Conservation (phyloP, 495 filamentous ascomycete genomes). For the Saxophila tyrrhenica region DNA sequence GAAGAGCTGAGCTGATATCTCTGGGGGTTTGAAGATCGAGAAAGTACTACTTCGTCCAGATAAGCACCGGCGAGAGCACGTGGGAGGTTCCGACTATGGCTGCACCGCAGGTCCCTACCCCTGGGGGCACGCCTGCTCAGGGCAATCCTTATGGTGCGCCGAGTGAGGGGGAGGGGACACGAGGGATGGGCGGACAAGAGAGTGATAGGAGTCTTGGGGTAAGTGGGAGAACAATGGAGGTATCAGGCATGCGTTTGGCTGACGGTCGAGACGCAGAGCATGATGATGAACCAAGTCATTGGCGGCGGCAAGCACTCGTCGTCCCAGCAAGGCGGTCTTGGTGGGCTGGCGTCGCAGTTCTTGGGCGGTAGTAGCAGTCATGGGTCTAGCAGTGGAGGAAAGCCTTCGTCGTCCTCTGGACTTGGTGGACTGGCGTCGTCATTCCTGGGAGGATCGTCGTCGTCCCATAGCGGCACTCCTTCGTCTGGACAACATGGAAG, state of each 20-base stretch:
- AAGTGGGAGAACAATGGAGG: constrained; percentile 6
- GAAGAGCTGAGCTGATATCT: neutral
- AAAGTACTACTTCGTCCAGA: constrained; percentile 31
- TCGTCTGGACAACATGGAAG: constrained; percentile 7
- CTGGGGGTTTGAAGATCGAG: constrained; percentile 18
- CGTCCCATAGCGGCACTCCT: constrained; percentile 13
- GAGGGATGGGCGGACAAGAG: constrained; percentile 28
- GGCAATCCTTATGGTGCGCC: constrained; percentile 24
- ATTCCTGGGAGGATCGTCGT: constrained; percentile 24
- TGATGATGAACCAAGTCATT: constrained; percentile 30
- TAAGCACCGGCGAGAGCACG: constrained; percentile 31
- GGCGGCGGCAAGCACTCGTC: constrained; percentile 22
- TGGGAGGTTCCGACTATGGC: constrained; percentile 32
- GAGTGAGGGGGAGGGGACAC: constrained; percentile 17
- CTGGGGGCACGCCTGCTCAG: constrained; percentile 25
- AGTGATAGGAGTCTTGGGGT: constrained; percentile 28
- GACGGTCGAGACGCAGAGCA: constrained; percentile 18
- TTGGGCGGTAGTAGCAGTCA: constrained; percentile 29
- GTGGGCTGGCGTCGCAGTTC: constrained; percentile 17
- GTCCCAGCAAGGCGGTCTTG: constrained; percentile 26
- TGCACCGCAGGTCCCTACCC: constrained; percentile 24
- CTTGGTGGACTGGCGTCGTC: constrained; percentile 28
- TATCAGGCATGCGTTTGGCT: neutral
- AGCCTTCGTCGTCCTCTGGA: constrained; percentile 13
- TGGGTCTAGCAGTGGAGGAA: constrained; percentile 10